These are phyloP conservation scores for Secale cereale DNA, from an alignment of 176 grass and related monocot genomes.

Conservation along the genomic window DNA sequence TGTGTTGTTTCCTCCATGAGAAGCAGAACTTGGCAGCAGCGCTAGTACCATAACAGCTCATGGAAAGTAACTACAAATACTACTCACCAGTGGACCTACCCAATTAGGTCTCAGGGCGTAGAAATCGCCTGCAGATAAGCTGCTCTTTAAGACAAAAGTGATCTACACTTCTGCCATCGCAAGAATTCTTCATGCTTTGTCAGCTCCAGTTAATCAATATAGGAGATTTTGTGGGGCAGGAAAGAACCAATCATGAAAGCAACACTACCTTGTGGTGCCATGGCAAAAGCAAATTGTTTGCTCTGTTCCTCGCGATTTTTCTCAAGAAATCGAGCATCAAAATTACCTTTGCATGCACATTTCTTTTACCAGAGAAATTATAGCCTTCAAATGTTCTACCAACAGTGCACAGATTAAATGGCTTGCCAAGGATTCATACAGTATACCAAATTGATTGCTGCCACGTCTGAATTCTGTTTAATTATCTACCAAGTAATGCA, in stretches of 20 bases:
- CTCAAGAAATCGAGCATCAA: slow-evolving; percentile 18
- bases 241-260: slow-evolving; percentile 17
- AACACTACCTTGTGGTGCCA: slow-evolving; percentile 20
- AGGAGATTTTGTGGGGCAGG: not conserved
- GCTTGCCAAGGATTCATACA: not conserved
- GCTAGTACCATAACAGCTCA: slow-evolving; percentile 18
- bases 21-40: slow-evolving; percentile 8
- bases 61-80: slow-evolving; percentile 10
- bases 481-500: not conserved
- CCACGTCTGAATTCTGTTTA: not conserved
- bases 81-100: slow-evolving; percentile 35
- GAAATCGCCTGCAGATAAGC: slow-evolving; percentile 37
- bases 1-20: slow-evolving; percentile 14
- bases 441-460: slow-evolving; percentile 14
- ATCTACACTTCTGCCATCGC: slow-evolving; percentile 3
- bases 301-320: not conserved
- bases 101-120: slow-evolving; percentile 14
- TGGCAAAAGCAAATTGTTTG: slow-evolving; percentile 9
- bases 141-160: slow-evolving; percentile 13
- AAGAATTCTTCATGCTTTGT: slow-evolving; percentile 22
- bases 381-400: slow-evolving; percentile 17
- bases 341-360: slow-evolving; percentile 27
- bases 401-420: slow-evolving; percentile 8
- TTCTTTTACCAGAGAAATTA: slow-evolving; percentile 18
- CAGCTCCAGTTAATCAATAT: slow-evolving; percentile 4